phyloP scores from a whole-genome alignment of 345 rosid genomes.

The Brassica carinata region DNA sequence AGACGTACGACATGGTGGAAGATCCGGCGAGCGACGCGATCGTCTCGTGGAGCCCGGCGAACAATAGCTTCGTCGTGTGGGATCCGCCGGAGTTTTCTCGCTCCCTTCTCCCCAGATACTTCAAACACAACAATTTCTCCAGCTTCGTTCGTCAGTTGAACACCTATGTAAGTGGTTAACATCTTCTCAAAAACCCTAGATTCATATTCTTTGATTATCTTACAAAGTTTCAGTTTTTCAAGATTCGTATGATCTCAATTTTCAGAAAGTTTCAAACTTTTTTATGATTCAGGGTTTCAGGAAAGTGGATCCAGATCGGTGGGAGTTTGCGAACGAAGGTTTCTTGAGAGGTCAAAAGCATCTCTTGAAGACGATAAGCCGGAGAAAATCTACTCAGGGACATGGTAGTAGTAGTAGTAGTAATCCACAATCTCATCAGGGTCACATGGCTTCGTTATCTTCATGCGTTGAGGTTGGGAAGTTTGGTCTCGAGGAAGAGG shows the following conservation, averaged over 20 bases:
- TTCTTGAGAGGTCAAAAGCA: conserved; percentile 51
- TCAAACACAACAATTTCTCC: conserved; percentile 92
- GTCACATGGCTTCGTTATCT: conserved; percentile 39
- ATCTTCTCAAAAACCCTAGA: background rate
- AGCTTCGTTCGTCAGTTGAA: conserved; percentile 91
- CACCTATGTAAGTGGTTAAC: conserved; percentile 57
- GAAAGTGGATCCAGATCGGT: conserved; percentile 59
- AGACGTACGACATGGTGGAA: conserved; percentile 93
- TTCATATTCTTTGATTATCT: background rate
- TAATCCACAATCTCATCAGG: conserved; percentile 39
- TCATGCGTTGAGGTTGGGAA: conserved; percentile 65
- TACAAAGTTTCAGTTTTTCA: background rate
- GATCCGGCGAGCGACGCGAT: conserved; percentile 73
- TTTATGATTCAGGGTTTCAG: conserved; percentile 24
- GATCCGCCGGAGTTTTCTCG: conserved; percentile 85
- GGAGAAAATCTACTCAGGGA: conserved; percentile 54
- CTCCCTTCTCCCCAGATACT: conserved; percentile 74
- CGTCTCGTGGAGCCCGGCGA: conserved; percentile 80
- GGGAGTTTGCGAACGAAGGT: conserved; percentile 56
- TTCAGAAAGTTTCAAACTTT: background rate
- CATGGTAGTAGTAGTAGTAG: conserved; percentile 25
- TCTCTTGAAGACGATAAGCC: conserved; percentile 44
- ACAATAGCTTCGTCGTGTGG: conserved; percentile 89
- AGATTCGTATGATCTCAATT: background rate
- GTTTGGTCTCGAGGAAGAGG: conserved; percentile 60